Percentiles rank a stretch among this genome's conserved stretches.
These are phyloP conservation scores for Cymbopogon flexuosus DNA, from an alignment of 202 grass and related monocot genomes.

Conservation along the genomic window DNA sequence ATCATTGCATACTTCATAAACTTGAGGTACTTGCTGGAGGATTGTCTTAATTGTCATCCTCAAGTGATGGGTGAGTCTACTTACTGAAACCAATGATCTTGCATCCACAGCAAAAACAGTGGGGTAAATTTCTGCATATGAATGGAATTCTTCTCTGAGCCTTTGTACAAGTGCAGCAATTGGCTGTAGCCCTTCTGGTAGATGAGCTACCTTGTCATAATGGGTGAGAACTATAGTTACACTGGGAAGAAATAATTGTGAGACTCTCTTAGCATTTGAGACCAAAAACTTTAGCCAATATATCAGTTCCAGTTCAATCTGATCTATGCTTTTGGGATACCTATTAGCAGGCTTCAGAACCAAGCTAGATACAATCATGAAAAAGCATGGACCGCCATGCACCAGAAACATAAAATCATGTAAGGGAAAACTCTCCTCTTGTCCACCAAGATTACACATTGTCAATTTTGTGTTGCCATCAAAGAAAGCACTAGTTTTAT, in stretches of 20 bases:
- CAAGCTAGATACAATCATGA: slow-evolving; percentile 77
- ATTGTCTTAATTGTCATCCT: slow-evolving; percentile 62
- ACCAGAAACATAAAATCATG: slow-evolving; percentile 73
- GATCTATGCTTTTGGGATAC: slow-evolving; percentile 60
- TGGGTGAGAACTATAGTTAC: slow-evolving; percentile 79
- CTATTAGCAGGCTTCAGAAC: slow-evolving; percentile 47
- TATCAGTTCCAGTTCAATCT: slow-evolving; percentile 70
- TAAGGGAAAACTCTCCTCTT: slow-evolving; percentile 49
- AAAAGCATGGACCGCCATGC: slow-evolving; percentile 61
- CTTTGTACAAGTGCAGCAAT: slow-evolving; percentile 61
- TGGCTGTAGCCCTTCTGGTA: slow-evolving; percentile 48
- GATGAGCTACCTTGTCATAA: slow-evolving; percentile 63
- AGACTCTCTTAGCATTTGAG: slow-evolving; percentile 58
- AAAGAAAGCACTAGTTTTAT: slow-evolving; percentile 59
- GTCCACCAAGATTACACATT: slow-evolving; percentile 60
- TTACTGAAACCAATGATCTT: slow-evolving; percentile 75
- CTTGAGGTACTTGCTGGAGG: slow-evolving; percentile 58
- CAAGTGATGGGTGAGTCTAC: slow-evolving; percentile 65
- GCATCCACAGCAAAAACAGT: slow-evolving; percentile 87
- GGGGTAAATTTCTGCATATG: slow-evolving; percentile 75
- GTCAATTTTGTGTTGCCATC: slow-evolving; percentile 69
- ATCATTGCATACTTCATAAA: slow-evolving; percentile 83
- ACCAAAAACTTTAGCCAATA: slow-evolving; percentile 86
- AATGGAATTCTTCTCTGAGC: slow-evolving; percentile 73
- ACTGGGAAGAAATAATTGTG: slow-evolving; percentile 49